phyloP scores from a whole-genome alignment of 2,329 filamentous ascomycete species.

The Fusarium austroafricanum region DNA sequence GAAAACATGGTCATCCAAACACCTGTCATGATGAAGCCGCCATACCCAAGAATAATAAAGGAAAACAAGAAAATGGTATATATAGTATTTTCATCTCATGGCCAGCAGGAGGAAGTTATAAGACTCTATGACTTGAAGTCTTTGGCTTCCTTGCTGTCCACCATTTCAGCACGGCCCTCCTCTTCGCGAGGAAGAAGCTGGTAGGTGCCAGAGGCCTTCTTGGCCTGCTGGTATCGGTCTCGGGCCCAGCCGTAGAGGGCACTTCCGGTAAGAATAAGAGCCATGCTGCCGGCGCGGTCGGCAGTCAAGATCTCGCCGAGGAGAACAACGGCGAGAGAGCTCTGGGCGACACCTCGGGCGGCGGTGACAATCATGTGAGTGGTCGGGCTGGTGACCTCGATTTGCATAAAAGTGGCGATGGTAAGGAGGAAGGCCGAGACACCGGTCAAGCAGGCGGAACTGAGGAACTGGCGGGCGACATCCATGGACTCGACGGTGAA shows the following conservation, averaged over 20 bases:
- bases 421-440: slow-evolving; percentile 45
- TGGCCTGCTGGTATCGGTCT: slow-evolving; percentile 42
- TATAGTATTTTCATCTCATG: slow-evolving; percentile 7
- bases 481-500: slow-evolving; percentile 32
- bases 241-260: slow-evolving; percentile 45
- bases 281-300: slow-evolving; percentile 45
- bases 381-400: slow-evolving; percentile 45
- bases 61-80: slow-evolving; percentile 24
- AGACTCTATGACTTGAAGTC: slow-evolving; percentile 21
- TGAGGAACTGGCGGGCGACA: slow-evolving; percentile 39
- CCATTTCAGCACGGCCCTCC: slow-evolving; percentile 29
- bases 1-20: slow-evolving; percentile 28
- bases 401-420: slow-evolving; percentile 46
- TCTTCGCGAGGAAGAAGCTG: slow-evolving; percentile 40
- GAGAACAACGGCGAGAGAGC: slow-evolving; percentile 43
- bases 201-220: slow-evolving; percentile 43
- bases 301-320: slow-evolving; percentile 43
- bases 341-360: slow-evolving; percentile 44
- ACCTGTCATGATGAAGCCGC: slow-evolving; percentile 32
- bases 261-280: slow-evolving; percentile 42
- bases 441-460: slow-evolving; percentile 39
- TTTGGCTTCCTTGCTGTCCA: slow-evolving; percentile 34
- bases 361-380: slow-evolving; percentile 47
- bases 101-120: neutral
- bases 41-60: slow-evolving; percentile 25